A percentile compares a stretch with the other conserved stretches of the same genome.
Evolutionary conservation across 768 basidiomycete genomes (phyloP).

Genomic region (Kwoniella mangroviensis): DNA sequence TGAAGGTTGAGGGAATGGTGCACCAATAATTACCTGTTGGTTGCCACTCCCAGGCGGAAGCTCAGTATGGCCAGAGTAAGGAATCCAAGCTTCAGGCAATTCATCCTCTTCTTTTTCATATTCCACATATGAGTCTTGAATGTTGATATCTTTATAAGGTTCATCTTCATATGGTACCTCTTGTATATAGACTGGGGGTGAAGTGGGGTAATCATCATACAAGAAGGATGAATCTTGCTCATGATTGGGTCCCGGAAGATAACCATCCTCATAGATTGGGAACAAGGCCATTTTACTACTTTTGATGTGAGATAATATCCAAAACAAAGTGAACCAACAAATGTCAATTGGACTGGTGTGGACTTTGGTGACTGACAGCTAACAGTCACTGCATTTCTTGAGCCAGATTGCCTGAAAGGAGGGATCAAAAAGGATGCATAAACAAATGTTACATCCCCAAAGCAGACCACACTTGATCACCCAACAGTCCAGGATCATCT

Average conservation of each 20-base stretch:
- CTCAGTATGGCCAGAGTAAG: conserved; percentile 16
- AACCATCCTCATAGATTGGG: conserved; percentile 17
- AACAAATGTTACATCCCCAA: conserved; percentile 8
- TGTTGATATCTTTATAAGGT: conserved; percentile 9
- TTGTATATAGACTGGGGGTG: conserved; percentile 4
- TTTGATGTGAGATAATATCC: too few species aligned
- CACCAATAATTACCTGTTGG: conserved; percentile 35
- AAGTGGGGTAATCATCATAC: conserved; percentile 3
- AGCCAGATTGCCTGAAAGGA: not conserved
- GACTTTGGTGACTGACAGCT: not conserved
- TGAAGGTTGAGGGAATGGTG: conserved; percentile 24
- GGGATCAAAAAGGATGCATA: not conserved
- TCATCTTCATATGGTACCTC: conserved; percentile 8
- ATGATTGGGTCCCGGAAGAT: not conserved
- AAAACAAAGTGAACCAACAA: not conserved
- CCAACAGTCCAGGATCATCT: not conserved
- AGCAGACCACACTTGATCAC: conserved; percentile 6
- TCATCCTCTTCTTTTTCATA: conserved; percentile 20
- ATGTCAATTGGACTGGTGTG: not conserved
- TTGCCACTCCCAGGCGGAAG: conserved; percentile 10
- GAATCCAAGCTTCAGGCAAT: conserved; percentile 27
- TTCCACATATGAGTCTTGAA: conserved; percentile 16
- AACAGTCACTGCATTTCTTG: not conserved
- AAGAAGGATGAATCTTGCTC: not conserved
- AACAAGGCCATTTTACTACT: conserved; percentile 12